These are phyloP conservation scores for Emericellopsis cladophorae DNA, from an alignment of 2,329 filamentous ascomycete species.

Conservation along the genomic window DNA sequence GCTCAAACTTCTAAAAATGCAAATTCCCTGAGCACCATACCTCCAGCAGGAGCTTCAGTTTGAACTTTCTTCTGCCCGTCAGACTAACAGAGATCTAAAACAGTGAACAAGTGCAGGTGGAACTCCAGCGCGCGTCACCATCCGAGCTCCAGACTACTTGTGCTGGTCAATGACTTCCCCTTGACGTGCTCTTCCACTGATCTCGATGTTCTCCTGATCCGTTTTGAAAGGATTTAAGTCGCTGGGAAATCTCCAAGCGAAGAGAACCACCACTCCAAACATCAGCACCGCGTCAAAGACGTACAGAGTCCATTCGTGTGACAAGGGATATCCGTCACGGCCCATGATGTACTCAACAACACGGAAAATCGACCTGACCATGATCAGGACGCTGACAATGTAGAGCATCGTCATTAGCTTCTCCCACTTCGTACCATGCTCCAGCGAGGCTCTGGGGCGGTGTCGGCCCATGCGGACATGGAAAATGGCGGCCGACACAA, in stretches of 20 bases:
- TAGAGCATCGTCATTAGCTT: conserved; percentile 22
- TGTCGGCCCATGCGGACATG: conserved; percentile 20
- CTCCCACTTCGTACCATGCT: conserved; percentile 15
- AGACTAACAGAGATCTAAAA: too few relatives aligned
- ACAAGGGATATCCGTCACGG: conserved; percentile 22
- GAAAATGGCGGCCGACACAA: conserved; percentile 33
- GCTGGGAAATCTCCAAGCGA: neutral
- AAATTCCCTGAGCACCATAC: too few relatives aligned
- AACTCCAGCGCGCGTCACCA: too few relatives aligned
- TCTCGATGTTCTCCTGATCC: too few relatives aligned
- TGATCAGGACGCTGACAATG: conserved; percentile 21
- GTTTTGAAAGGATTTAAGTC: too few relatives aligned
- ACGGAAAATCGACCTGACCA: conserved; percentile 30
- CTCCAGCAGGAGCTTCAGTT: too few relatives aligned
- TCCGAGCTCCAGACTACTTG: too few relatives aligned
- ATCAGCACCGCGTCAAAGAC: conserved; percentile 23
- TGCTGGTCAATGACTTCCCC: too few relatives aligned
- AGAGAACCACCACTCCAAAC: conserved; percentile 9
- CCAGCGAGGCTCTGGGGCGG: neutral
- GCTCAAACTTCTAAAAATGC: too few relatives aligned
- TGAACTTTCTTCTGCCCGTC: too few relatives aligned
- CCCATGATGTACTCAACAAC: conserved; percentile 34
- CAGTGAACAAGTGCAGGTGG: too few relatives aligned
- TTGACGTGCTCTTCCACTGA: too few relatives aligned
- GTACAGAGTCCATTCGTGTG: conserved; percentile 28